Evolutionary conservation across 768 basidiomycete genomes (phyloP).

Genomic region (Boletus fagicola): DNA sequence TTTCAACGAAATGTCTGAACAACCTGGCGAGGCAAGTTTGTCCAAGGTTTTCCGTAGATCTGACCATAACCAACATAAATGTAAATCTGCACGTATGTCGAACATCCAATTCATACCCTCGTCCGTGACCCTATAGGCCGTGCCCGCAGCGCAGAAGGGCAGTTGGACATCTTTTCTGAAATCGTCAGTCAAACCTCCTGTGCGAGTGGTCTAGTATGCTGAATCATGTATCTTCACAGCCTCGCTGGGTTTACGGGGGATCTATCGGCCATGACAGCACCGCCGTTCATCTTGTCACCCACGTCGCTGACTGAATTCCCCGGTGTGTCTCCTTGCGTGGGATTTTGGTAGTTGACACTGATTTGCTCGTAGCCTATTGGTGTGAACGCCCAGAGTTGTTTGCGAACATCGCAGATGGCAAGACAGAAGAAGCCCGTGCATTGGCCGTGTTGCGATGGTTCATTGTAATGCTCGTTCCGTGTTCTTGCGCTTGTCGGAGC

Average conservation of each 20-base stretch:
- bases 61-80: conserved; percentile 25
- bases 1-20: conserved; percentile 34
- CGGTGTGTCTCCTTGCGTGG: conserved; percentile 43
- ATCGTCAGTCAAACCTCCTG: conserved; percentile 53
- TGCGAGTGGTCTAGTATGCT: neutral
- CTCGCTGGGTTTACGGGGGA: conserved; percentile 88
- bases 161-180: conserved; percentile 93
- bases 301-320: conserved; percentile 91
- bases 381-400: conserved; percentile 92
- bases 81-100: conserved; percentile 37
- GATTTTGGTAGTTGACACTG: neutral
- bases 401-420: conserved; percentile 77
- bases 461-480: conserved; percentile 50
- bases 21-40: conserved; percentile 41
- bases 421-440: conserved; percentile 68
- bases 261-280: conserved; percentile 79
- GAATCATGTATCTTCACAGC: conserved; percentile 35
- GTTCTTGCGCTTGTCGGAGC: neutral
- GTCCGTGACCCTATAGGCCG: conserved; percentile 45
- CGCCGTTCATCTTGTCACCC: conserved; percentile 90
- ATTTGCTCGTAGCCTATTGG: conserved; percentile 75
- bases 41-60: conserved; percentile 23
- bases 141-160: conserved; percentile 78
- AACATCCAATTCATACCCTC: conserved; percentile 22
- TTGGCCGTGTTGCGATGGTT: conserved; percentile 93